phyloP scores from a whole-genome alignment of 2,329 filamentous ascomycete genomes.

The Cercospora sp. region DNA sequence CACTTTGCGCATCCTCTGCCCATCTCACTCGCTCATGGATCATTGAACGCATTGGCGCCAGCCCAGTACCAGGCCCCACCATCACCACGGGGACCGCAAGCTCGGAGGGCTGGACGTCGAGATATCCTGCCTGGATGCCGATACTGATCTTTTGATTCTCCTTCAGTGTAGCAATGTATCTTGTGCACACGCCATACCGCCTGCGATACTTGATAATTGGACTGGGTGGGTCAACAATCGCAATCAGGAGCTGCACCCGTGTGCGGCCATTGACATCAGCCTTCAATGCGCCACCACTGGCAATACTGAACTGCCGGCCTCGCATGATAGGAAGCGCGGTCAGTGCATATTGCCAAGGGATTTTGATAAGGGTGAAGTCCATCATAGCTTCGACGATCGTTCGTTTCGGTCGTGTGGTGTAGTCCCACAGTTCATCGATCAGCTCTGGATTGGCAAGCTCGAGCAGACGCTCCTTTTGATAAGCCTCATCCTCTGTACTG shows the following conservation, averaged over 20 bases:
- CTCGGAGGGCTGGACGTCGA: conserved; percentile 52
- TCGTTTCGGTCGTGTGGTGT: conserved; percentile 84
- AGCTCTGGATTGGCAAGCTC: conserved; percentile 80
- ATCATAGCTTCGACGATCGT: conserved; percentile 90
- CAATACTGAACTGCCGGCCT: conserved; percentile 92
- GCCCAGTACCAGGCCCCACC: conserved; percentile 80
- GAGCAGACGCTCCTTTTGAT: conserved; percentile 74
- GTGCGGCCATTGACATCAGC: conserved; percentile 27
- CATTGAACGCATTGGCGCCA: conserved; percentile 80
- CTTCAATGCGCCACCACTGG: conserved; percentile 62
- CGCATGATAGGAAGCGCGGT: conserved; percentile 77
- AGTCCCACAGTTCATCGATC: conserved; percentile 92
- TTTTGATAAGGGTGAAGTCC: conserved; percentile 80
- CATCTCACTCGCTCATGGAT: conserved; percentile 66
- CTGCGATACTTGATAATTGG: conserved; percentile 89
- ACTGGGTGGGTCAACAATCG: conserved; percentile 40
- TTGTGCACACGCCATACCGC: conserved; percentile 84
- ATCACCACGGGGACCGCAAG: conserved; percentile 65
- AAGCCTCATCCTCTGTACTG: conserved; percentile 47
- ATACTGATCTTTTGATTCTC: conserved; percentile 61
- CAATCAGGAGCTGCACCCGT: conserved; percentile 40
- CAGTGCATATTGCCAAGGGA: conserved; percentile 72
- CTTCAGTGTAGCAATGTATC: conserved; percentile 71
- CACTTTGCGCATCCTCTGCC: conserved; percentile 31
- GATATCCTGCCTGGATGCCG: conserved; percentile 55